Evolutionary conservation across 2,329 filamentous ascomycete genomes (phyloP), one percentile per base, ranked within the genome.

Genomic region (Stenocarpella maydis): DNA sequence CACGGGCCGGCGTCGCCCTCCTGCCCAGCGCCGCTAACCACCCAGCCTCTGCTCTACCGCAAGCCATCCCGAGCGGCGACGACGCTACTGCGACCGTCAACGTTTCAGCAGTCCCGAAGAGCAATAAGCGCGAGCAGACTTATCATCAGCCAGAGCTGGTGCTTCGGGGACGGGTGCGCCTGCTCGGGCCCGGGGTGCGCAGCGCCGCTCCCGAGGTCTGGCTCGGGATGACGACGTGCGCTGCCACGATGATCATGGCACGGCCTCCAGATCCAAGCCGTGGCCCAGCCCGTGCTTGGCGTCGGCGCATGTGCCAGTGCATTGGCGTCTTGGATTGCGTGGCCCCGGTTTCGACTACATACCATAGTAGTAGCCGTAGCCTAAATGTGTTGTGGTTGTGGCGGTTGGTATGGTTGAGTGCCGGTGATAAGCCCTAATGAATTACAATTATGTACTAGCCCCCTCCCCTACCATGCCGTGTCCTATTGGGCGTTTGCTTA

Each of bases 401-500:
- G 34, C 12, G 34, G 34, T 37, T 37, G 67, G 31, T 58, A 58
- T 66, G 34, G 68, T 45, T 43, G 14, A 61, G 54, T 55, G n/a
- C 54, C 66, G 43, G 7, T 43, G 37, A n/a, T 61, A 67, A 53
- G 34, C 37, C 58, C 50, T 70, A 41, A 28, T 43, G 31, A n/a
- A 68, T 68, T 68, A 68, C 49, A 68, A 68, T 50, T 15, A 55
- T 54, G 68, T 68, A 68, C 65, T 54, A 37, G 41, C 39, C 64
- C 37, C 54, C n/a, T 34, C 26, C 34, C 34, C 5, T 37, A 2
- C 34, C 34, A 7, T 8, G 34, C 34, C 41, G 2, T n/a, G 8
- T 31, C 58, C 58, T 37, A 26, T 34, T 49, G 58, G 49, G 21
- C 39, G 14, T 55, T 24, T 54, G 61, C 14, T 54, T 41, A 43